Conservation (phyloP, 2,329 filamentous ascomycete genomes). For the Fusarium heterosporum region DNA sequence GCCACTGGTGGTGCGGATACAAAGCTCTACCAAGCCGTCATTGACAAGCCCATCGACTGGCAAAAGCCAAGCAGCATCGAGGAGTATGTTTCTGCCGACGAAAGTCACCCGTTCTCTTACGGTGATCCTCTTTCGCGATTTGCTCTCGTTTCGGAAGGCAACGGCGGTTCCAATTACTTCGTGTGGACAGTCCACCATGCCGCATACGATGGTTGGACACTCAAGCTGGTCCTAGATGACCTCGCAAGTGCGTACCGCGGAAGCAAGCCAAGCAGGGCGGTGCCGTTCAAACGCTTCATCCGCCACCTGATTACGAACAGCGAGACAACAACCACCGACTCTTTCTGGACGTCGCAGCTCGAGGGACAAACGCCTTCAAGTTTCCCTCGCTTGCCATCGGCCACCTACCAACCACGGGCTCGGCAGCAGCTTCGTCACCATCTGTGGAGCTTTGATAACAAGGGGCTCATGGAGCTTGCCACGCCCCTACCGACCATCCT, state of each 20-base stretch:
- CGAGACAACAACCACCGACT: conserved; percentile 6
- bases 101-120: conserved; percentile 11
- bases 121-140: conserved; percentile 2
- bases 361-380: conserved; percentile 5
- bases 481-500: conserved; percentile 9
- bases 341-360: conserved; percentile 11
- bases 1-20: conserved; percentile 6
- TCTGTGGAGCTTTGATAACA: conserved; percentile 6
- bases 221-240: conserved; percentile 4
- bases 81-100: conserved; percentile 10
- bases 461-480: conserved; percentile 11
- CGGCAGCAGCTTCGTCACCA: conserved; percentile 6
- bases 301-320: conserved; percentile 9
- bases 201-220: conserved; percentile 6
- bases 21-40: conserved; percentile 13
- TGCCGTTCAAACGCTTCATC: conserved; percentile 11
- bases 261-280: conserved; percentile 6
- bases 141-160: conserved; percentile 4
- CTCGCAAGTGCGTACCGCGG: conserved; percentile 6
- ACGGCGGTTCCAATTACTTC: conserved; percentile 2
- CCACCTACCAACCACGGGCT: conserved; percentile 8
- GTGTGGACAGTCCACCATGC: conserved; percentile 13
- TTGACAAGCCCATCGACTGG: conserved; percentile 7
- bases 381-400: conserved; percentile 8
- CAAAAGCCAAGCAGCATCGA: conserved; percentile 9